These are phyloP conservation scores for Lipomyces yamanashiensis DNA, from an alignment of 805 yeast genomes.

Conservation along the genomic window DNA sequence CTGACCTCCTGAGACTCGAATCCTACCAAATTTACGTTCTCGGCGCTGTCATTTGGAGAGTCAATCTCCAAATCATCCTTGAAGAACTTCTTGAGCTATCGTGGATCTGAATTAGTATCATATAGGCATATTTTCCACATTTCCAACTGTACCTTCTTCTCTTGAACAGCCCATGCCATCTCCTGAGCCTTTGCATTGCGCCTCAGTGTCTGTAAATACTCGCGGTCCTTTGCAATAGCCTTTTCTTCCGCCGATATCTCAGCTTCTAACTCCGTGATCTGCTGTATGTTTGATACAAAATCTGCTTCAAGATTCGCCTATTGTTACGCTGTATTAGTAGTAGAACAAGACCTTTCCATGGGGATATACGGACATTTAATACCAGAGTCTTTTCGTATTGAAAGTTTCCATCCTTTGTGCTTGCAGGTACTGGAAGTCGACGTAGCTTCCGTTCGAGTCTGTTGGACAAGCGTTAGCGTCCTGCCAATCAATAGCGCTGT, in stretches of 20 bases:
- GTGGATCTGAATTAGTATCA: neutral
- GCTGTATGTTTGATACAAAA: slow-evolving; percentile 19
- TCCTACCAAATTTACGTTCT: slow-evolving; percentile 11
- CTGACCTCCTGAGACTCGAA: slow-evolving; percentile 8
- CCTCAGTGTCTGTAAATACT: slow-evolving; percentile 20
- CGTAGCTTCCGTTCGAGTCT: slow-evolving; percentile 23
- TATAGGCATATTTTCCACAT: neutral
- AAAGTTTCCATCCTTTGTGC: slow-evolving; percentile 26
- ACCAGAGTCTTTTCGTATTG: slow-evolving; percentile 28
- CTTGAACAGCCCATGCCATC: slow-evolving; percentile 18
- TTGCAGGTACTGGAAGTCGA: slow-evolving; percentile 29
- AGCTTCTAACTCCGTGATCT: slow-evolving; percentile 22
- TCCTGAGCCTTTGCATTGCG: slow-evolving; percentile 29
- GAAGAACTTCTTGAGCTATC: slow-evolving; percentile 14
- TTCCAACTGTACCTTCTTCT: slow-evolving; percentile 23
- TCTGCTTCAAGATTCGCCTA: slow-evolving; percentile 21
- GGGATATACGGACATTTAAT: slow-evolving; percentile 17
- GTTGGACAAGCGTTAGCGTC: neutral
- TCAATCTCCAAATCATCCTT: slow-evolving; percentile 3
- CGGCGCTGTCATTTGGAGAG: slow-evolving; percentile 18
- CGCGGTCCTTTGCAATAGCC: slow-evolving; percentile 14
- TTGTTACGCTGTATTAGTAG: neutral
- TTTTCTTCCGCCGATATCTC: slow-evolving; percentile 25
- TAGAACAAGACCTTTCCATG: neutral
- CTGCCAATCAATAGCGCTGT: neutral